phyloP scores from a whole-genome alignment of 2,329 filamentous ascomycete genomes.

The Metarhizium guizhouense region DNA sequence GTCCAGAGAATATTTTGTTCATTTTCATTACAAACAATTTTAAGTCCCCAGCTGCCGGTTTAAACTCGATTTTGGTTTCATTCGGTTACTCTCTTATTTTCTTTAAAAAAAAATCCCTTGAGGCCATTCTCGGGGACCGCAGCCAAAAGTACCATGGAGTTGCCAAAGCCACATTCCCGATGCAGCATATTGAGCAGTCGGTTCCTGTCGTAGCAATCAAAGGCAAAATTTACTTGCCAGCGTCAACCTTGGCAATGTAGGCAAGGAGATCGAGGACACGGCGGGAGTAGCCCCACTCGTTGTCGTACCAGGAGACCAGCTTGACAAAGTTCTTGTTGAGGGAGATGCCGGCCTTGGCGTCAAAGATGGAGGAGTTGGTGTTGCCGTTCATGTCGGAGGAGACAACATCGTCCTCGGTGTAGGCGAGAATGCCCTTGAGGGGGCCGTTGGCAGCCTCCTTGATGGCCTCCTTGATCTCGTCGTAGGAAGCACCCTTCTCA shows the following conservation, averaged over 20 bases:
- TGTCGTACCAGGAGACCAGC: slow-evolving; percentile 97
- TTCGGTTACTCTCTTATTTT: background rate
- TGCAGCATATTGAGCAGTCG: background rate
- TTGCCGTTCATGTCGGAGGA: slow-evolving; percentile 91
- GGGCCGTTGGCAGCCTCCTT: slow-evolving; percentile 77
- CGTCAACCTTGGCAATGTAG: slow-evolving; percentile 74
- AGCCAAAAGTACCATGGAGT: background rate
- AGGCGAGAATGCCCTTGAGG: slow-evolving; percentile 85
- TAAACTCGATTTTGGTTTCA: background rate
- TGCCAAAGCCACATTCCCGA: background rate
- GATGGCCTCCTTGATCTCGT: slow-evolving; percentile 86
- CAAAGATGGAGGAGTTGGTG: slow-evolving; percentile 92
- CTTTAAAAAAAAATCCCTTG: background rate
- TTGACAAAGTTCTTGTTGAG: slow-evolving; percentile 99
- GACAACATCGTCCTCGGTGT: slow-evolving; percentile 96
- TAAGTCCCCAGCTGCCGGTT: background rate
- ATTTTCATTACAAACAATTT: slow-evolving; percentile 1
- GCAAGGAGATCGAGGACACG: slow-evolving; percentile 76
- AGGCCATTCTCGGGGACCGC: background rate
- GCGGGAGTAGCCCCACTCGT: slow-evolving; percentile 99
- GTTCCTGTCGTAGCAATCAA: background rate
- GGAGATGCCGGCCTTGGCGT: slow-evolving; percentile 97
- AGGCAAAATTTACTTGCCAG: slow-evolving; percentile 33
- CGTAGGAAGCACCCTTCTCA: slow-evolving; percentile 81
- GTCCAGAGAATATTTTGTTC: background rate